Conservation (phyloP, 202 grass and related monocot genomes). For the Carex sylvatica region DNA sequence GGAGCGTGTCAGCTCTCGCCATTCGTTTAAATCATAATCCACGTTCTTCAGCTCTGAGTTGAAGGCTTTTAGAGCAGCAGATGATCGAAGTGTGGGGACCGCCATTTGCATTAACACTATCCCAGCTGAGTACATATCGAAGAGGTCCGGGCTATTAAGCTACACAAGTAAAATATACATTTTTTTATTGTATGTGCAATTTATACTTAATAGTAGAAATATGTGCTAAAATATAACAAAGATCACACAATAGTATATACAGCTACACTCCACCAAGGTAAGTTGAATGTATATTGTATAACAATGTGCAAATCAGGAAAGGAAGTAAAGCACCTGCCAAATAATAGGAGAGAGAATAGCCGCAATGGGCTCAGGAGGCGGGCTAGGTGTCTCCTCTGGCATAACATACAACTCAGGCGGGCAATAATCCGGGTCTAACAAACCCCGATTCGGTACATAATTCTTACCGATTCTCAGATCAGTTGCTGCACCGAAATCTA, state of each 20-base stretch:
- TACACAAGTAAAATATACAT: constrained; percentile 25
- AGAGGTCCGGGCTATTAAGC: constrained; percentile 89
- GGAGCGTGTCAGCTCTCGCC: constrained; percentile 52
- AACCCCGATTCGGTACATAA: constrained; percentile 64
- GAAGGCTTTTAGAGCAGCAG: constrained; percentile 77
- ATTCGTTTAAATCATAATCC: constrained; percentile 73
- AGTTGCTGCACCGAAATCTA: constrained; percentile 92
- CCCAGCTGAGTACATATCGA: constrained; percentile 97
- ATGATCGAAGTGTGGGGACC: constrained; percentile 51
- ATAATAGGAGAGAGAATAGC: constrained; percentile 94
- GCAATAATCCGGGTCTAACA: constrained; percentile 88
- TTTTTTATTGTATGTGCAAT: not conserved
- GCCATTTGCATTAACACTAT: constrained; percentile 98
- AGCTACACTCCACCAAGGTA: not conserved
- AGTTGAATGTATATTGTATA: not conserved
- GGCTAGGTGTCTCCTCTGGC: constrained; percentile 79
- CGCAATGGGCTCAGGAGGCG: constrained; percentile 77
- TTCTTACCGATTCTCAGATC: constrained; percentile 98
- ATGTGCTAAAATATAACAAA: not conserved
- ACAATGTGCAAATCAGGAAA: not conserved
- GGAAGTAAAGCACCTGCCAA: constrained; percentile 56
- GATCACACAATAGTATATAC: not conserved
- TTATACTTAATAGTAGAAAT: not conserved
- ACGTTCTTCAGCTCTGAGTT: constrained; percentile 72
- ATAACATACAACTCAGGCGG: constrained; percentile 93